These are phyloP conservation scores for Epichloe scottii DNA, from an alignment of 2,329 filamentous ascomycete species.

Conservation along the genomic window DNA sequence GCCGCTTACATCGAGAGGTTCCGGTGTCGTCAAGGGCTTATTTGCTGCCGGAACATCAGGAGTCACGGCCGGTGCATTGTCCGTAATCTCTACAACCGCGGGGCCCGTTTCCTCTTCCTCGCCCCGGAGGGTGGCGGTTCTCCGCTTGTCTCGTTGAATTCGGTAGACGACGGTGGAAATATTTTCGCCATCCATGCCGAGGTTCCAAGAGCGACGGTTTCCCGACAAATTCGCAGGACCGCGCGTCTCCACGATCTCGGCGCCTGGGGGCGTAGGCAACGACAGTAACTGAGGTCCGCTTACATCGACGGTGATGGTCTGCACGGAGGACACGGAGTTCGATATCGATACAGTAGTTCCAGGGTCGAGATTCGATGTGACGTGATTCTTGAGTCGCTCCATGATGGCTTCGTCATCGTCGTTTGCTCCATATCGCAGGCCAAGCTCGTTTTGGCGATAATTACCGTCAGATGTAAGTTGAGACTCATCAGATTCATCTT, in stretches of 20 bases:
- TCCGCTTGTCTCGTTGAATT: constrained; percentile 39
- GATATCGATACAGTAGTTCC: constrained; percentile 48
- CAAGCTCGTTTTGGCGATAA: background rate
- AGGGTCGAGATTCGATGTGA: constrained; percentile 39
- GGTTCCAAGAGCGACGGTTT: constrained; percentile 4
- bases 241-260: constrained; percentile 44
- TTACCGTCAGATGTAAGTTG: background rate
- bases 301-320: constrained; percentile 53
- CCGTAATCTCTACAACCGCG: constrained; percentile 16
- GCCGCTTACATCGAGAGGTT: background rate
- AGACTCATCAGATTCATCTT: constrained; percentile 19
- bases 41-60: background rate
- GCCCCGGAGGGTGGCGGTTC: constrained; percentile 26
- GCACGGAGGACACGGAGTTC: constrained; percentile 45
- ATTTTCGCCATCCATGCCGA: constrained; percentile 14
- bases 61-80: constrained; percentile 10
- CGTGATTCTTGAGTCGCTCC: constrained; percentile 37
- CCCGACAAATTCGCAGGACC: constrained; percentile 8
- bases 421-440: background rate
- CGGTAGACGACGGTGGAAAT: constrained; percentile 48
- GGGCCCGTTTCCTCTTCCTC: constrained; percentile 17
- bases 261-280: constrained; percentile 42
- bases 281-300: constrained; percentile 37
- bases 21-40: background rate
- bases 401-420: constrained; percentile 30